Percentiles rank a stretch among this genome's conserved stretches.
Evolutionary conservation across 441 rosid species (phyloP).

Genomic region (Erodium moschatum): DNA sequence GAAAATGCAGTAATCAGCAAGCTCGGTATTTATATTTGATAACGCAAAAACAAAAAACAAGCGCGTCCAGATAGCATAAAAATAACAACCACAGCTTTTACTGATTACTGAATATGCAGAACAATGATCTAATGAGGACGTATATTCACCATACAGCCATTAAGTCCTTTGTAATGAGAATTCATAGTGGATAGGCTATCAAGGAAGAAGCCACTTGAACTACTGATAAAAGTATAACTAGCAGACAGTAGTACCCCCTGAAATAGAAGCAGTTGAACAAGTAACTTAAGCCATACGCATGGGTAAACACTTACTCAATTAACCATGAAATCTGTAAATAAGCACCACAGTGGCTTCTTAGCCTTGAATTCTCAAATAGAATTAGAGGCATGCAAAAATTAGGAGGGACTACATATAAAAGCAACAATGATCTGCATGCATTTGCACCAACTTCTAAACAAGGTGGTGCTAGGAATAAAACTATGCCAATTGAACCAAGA

Average conservation of each 20-base stretch:
- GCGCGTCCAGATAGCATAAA: background rate
- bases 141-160: background rate
- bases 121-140: background rate
- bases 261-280: too few relatives aligned
- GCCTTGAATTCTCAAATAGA: background rate
- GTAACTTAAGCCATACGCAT: too few relatives aligned
- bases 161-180: background rate
- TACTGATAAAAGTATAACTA: too few relatives aligned
- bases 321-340: too few relatives aligned
- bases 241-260: too few relatives aligned
- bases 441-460: background rate
- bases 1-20: background rate
- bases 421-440: background rate
- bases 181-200: background rate
- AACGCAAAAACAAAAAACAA: background rate
- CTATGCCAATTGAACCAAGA: background rate
- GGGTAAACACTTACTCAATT: too few relatives aligned
- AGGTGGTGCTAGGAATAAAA: background rate
- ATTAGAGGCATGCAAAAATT: background rate
- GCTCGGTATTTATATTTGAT: background rate
- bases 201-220: background rate
- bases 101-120: background rate
- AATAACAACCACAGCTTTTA: too few relatives aligned
- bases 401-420: background rate
- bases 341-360: background rate